Evolutionary conservation across 2,329 filamentous ascomycete species (phyloP).

Genomic region (Microcyclospora tardicrescens): DNA sequence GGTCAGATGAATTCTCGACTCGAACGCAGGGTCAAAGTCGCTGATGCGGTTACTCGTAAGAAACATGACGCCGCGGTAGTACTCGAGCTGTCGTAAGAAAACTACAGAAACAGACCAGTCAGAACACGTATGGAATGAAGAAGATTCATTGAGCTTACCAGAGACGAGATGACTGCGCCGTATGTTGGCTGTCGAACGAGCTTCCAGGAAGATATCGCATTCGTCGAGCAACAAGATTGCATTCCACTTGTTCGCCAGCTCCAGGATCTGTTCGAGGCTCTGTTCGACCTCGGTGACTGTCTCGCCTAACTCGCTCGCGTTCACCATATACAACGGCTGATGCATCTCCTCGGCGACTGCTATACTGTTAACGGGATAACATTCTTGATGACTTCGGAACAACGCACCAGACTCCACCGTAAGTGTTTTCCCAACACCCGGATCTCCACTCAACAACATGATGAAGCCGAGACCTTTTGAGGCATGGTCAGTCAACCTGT

Average conservation of each 20-base stretch:
- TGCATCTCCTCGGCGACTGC: constrained; percentile 22
- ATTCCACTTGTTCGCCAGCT: constrained; percentile 39
- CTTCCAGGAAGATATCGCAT: constrained; percentile 33
- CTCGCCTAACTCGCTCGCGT: constrained; percentile 14
- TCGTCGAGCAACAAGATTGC: constrained; percentile 41
- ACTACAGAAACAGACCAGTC: constrained; percentile 4
- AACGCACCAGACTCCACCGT: constrained; percentile 23
- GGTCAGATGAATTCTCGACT: constrained; percentile 25
- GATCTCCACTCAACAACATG: constrained; percentile 27
- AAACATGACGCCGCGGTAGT: constrained; percentile 32
- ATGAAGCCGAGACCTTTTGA: constrained; percentile 29
- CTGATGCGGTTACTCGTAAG: constrained; percentile 33
- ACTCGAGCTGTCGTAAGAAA: constrained; percentile 24
- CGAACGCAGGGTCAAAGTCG: constrained; percentile 23
- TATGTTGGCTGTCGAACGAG: constrained; percentile 59
- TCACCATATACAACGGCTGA: constrained; percentile 31
- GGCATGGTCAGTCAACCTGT: too few relatives aligned
- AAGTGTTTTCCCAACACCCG: constrained; percentile 29
- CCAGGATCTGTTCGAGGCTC: constrained; percentile 31
- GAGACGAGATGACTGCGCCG: constrained; percentile 72
- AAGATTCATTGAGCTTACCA: constrained; percentile 21
- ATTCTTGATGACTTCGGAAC: too few relatives aligned
- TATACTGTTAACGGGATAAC: too few relatives aligned
- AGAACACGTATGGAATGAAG: background rate
- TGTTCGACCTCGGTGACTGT: constrained; percentile 25